Percentiles rank a stretch among this genome's conserved stretches.
phyloP scores from a whole-genome alignment of 108 stramenopile genomes.

The Fistulifera pelliculosa region DNA sequence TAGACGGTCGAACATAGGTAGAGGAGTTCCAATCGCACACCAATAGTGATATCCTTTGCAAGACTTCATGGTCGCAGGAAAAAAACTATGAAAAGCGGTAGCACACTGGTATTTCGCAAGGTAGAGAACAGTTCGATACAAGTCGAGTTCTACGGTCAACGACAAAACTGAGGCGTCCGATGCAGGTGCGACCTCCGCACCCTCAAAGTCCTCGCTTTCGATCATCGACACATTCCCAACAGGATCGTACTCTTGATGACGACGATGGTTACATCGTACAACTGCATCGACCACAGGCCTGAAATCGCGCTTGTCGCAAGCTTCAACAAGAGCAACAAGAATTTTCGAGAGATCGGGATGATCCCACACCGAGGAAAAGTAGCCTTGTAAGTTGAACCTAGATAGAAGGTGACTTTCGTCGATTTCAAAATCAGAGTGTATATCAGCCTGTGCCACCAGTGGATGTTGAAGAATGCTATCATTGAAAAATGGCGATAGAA shows the following conservation, averaged over 20 bases:
- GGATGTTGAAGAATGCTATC: not conserved
- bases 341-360: slow-evolving; percentile 65
- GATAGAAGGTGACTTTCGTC: slow-evolving; percentile 53
- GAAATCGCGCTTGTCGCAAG: slow-evolving; percentile 79
- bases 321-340: slow-evolving; percentile 65
- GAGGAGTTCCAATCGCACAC: slow-evolving; percentile 64
- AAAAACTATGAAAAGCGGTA: slow-evolving; percentile 59
- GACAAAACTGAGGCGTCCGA: not conserved
- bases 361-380: slow-evolving; percentile 75
- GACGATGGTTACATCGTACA: slow-evolving; percentile 38
- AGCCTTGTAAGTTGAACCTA: slow-evolving; percentile 59
- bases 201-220: not conserved
- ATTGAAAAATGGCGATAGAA: slow-evolving; percentile 18
- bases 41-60: slow-evolving; percentile 87
- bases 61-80: slow-evolving; percentile 45
- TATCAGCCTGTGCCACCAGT: not conserved
- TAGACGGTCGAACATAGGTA: slow-evolving; percentile 75
- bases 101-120: slow-evolving; percentile 81
- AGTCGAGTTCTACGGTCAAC: slow-evolving; percentile 39
- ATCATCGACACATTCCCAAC: not conserved
- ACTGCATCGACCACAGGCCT: slow-evolving; percentile 57
- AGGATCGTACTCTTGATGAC: slow-evolving; percentile 13
- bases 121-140: slow-evolving; percentile 70
- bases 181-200: not conserved
- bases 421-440: slow-evolving; percentile 14